Evolutionary conservation across 768 basidiomycete species (phyloP), one percentile per base, ranked within the genome.

Genomic region (Pholiota microspora): DNA sequence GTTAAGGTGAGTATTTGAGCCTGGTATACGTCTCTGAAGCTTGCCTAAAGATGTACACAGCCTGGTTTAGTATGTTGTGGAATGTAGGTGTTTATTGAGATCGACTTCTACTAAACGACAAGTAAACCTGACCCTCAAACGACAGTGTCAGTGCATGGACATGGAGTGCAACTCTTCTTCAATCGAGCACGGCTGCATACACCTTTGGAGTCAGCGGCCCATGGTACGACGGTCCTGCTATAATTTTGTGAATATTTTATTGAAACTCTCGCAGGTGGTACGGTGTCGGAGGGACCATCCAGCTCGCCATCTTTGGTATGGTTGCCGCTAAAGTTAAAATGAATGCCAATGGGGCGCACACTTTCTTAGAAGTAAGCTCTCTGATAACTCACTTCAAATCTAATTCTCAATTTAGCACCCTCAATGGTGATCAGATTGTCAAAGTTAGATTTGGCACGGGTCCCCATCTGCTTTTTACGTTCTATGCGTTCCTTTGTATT

Each of bases 291-390:
- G 78, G 75, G 32, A 83, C 81, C 0, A 77, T 80, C 18, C 80
- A 82, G 61, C 73, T 83, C 16, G 72, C 73, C 4, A 72, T 82
- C 53, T 83, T 83, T 52, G 77, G 73, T 29, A 76, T 78, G 70
- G 64, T 81, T 4, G 80, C 80, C 27, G 76, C 79, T 1, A 79
- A 82, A 60, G 76, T 84, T 9, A 85, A 84, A 64, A 76, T 75
- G 72, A 83, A 83, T 47, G 83, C 82, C 0, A 81, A 81, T 28
- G 76, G 77, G 13, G 81, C 81, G 0, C 79, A 79, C 58, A 85
- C 82, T 0, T 84, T 81, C 59, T 67, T 82, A 23, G 81, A 85
- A 62, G 76, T 73, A 55, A 2, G 62, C 44, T 10, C 9, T 9
- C 13, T n/a, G 12, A 23, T 25, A 0, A n/a, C n/a, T n/a, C n/a